Percentiles rank a stretch among this genome's conserved stretches.
phyloP scores from a whole-genome alignment of 129 eudicot genomes.

The Dittrichia graveolens region DNA sequence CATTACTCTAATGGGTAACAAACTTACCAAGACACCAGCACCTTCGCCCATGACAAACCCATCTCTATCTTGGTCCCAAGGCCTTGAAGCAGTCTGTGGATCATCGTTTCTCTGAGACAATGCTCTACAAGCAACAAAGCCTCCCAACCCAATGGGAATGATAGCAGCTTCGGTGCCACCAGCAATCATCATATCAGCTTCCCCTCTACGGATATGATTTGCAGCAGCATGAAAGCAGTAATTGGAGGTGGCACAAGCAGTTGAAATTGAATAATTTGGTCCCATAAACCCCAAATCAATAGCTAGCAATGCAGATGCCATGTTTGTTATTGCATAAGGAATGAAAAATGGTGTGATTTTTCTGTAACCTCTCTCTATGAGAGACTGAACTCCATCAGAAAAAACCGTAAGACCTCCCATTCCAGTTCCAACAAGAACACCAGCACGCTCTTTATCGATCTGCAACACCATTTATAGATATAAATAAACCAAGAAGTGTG shows the following conservation, averaged over 20 bases:
- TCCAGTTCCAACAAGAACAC: constrained; percentile 97
- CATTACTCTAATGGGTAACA: background rate
- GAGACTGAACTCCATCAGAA: constrained; percentile 83
- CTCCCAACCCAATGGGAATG: constrained; percentile 92
- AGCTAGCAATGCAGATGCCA: constrained; percentile 94
- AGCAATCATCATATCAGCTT: constrained; percentile 98
- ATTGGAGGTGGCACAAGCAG: constrained; percentile 99
- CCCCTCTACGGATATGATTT: constrained; percentile 95
- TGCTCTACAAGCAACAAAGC: constrained; percentile 99
- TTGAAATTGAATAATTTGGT: constrained; percentile 93
- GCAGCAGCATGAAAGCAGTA: constrained; percentile 98
- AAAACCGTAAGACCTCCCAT: constrained; percentile 97
- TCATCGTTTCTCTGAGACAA: constrained; percentile 98
- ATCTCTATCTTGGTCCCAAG: constrained; percentile 96
- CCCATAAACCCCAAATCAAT: constrained; percentile 98
- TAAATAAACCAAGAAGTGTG: background rate
- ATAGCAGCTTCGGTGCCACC: constrained; percentile 99
- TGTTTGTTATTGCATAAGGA: constrained; percentile 94
- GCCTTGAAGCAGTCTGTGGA: constrained; percentile 93
- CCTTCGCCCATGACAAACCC: constrained; percentile 99
- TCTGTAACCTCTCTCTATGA: constrained; percentile 85
- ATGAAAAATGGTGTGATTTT: constrained; percentile 93
- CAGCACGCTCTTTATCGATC: constrained; percentile 92
- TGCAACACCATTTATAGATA: constrained; percentile 31
- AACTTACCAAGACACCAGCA: constrained; percentile 91